Percentiles rank a stretch among this genome's conserved stretches.
phyloP scores from a whole-genome alignment of 1,139 yeast species.

The Candida albicans region DNA sequence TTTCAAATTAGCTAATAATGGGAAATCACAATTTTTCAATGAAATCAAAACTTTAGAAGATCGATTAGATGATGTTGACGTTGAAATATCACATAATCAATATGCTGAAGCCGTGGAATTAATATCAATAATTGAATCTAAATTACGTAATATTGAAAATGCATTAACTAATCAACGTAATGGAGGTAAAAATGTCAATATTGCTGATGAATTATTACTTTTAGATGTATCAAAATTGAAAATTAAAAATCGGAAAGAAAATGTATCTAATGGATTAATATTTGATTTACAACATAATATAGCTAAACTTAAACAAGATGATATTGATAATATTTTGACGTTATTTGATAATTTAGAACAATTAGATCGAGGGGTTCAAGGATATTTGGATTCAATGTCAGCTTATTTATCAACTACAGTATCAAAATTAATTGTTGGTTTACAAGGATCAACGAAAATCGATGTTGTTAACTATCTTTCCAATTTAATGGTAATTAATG shows the following conservation, averaged over 20 bases:
- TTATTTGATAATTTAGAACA: constrained; percentile 40
- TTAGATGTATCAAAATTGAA: constrained; percentile 46
- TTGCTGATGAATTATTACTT: constrained; percentile 38
- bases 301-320: constrained; percentile 30
- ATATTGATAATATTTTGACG: constrained; percentile 35
- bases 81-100: constrained; percentile 60
- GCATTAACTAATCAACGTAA: constrained; percentile 12
- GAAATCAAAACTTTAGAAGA: constrained; percentile 60
- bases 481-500: constrained; percentile 43
- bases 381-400: constrained; percentile 40
- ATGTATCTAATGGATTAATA: constrained; percentile 38
- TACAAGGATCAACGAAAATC: constrained; percentile 47
- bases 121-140: constrained; percentile 43
- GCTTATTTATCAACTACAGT: constrained; percentile 34
- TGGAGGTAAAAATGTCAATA: constrained; percentile 3
- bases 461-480: constrained; percentile 47
- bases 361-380: constrained; percentile 38
- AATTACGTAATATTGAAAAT: constrained; percentile 27
- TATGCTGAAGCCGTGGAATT: constrained; percentile 56
- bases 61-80: constrained; percentile 65
- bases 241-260: constrained; percentile 36
- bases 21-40: constrained; percentile 34
- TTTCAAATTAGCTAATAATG: constrained; percentile 14
- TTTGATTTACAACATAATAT: constrained; percentile 42
- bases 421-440: constrained; percentile 38